Evolutionary conservation across 306 rosid species (phyloP).

Genomic region (Chamaecrista fasciculata): DNA sequence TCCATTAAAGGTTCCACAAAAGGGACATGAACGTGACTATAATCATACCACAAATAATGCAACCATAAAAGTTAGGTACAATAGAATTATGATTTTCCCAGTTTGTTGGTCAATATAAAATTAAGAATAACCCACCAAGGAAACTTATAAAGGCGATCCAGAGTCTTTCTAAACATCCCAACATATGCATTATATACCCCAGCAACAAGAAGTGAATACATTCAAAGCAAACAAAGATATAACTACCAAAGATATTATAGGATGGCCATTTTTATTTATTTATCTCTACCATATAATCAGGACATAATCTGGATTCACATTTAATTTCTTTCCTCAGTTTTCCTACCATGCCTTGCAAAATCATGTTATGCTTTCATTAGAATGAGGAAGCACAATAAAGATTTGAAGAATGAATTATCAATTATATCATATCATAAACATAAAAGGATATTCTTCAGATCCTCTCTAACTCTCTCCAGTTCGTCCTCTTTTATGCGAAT

Average conservation of each 20-base stretch:
- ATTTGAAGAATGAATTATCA: conserved; percentile 8
- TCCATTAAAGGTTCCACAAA: neutral
- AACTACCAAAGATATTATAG: neutral
- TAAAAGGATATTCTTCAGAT: conserved; percentile 90
- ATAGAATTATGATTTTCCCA: neutral
- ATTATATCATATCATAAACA: neutral
- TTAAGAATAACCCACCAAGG: neutral
- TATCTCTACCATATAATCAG: neutral
- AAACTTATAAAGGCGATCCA: neutral
- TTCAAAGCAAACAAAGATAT: neutral
- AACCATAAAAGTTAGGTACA: neutral
- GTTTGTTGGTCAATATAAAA: neutral
- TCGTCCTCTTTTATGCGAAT: conserved; percentile 57
- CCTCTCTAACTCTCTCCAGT: conserved; percentile 56
- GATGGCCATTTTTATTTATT: neutral
- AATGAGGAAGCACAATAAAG: neutral
- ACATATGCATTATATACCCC: neutral
- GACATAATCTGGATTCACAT: neutral
- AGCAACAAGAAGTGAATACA: neutral
- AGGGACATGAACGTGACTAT: neutral
- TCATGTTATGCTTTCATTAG: neutral
- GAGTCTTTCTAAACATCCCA: neutral
- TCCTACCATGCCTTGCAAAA: neutral
- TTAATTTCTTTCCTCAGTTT: conserved; percentile 12
- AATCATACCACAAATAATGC: neutral